Conservation (phyloP, 768 basidiomycete species). For the Termitomyces sp. region DNA sequence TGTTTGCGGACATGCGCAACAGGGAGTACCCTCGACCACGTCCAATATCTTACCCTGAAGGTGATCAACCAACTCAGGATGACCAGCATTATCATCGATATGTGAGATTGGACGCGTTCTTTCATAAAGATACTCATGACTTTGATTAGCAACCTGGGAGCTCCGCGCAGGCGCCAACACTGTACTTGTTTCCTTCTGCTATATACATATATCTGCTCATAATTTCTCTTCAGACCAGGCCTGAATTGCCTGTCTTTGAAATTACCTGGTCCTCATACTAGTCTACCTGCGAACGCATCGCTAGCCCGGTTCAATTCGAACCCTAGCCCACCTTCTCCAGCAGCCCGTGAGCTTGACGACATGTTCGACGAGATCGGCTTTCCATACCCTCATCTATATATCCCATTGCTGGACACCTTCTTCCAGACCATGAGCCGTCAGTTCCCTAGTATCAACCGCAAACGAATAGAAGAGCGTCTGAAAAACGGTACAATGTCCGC, state of each 20-base stretch:
- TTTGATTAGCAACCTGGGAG: background rate
- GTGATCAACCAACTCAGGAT: conserved; percentile 6
- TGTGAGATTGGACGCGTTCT: background rate
- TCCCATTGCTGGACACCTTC: conserved; percentile 11
- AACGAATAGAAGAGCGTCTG: conserved; percentile 11
- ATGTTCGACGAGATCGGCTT: conserved; percentile 10
- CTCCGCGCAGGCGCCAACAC: background rate
- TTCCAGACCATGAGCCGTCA: conserved; percentile 11
- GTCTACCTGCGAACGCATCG: background rate
- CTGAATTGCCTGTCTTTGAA: conserved; percentile 1
- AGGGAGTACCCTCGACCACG: background rate
- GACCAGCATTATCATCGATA: conserved; percentile 8
- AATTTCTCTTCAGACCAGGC: background rate
- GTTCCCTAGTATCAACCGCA: conserved; percentile 11
- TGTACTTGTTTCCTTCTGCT: background rate
- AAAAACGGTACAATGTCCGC: conserved; percentile 13
- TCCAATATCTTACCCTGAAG: conserved; percentile 1
- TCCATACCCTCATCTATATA: conserved; percentile 10
- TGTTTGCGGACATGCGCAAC: background rate
- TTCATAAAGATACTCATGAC: background rate
- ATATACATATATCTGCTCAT: background rate
- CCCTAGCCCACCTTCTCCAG: conserved; percentile 4
- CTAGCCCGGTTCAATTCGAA: background rate
- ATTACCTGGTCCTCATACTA: background rate
- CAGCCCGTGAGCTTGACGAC: conserved; percentile 4